Evolutionary conservation across 1,284 basidiomycete species (phyloP), one percentile per base, ranked within the genome.

Genomic region (Sphaerobolus stellatus): DNA sequence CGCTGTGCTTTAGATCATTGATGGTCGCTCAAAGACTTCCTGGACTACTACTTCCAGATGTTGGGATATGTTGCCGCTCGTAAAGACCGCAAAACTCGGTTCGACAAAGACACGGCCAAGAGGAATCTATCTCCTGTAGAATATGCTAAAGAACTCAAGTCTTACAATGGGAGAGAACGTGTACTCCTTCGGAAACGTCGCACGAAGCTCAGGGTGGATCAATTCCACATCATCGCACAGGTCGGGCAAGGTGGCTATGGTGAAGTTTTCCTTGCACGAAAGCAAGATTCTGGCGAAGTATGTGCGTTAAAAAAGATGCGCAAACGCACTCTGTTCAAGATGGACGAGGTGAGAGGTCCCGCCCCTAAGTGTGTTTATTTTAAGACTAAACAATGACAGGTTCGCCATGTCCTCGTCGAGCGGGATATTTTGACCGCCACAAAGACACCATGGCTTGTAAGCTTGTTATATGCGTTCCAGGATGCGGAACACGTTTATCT

Each of bases 171-270:
- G 1, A 82, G 94, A 34, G 94, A 98, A 71, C 88, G 94, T 30
- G 93, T 94, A 3, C 68, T 96, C 3, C 79, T 98, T n/a, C 81
- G 94, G 51, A 88, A 91, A 62, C 82, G 94, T 20, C 81, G 93
- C 41, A 86, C 91, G 18, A 95, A 96, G 71, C 78, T 96, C 50
- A 81, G 84, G 58, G 83, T 97, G 34, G 89, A 97, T 56, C 88
- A 94, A 67, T 97, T 96, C 66, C 88, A 95, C 65, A 96, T 97
- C 69, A 94, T 98, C 62, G 92, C 93, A 1, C 95, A 98, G 68
- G 92, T 98, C 48, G 94, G 95, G 2, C 95, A 98, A 74, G 95
- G 94, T 20, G 94, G 94, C 2, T 98, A 97, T 71, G 95, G 95
- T 8, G 94, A 97, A 61, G 94, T 98, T 28, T 98, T 89, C 68